A percentile compares a stretch with the other conserved stretches of the same genome.
Conservation (phyloP, 2,329 filamentous ascomycete genomes). For the Emergomyces africanus region DNA sequence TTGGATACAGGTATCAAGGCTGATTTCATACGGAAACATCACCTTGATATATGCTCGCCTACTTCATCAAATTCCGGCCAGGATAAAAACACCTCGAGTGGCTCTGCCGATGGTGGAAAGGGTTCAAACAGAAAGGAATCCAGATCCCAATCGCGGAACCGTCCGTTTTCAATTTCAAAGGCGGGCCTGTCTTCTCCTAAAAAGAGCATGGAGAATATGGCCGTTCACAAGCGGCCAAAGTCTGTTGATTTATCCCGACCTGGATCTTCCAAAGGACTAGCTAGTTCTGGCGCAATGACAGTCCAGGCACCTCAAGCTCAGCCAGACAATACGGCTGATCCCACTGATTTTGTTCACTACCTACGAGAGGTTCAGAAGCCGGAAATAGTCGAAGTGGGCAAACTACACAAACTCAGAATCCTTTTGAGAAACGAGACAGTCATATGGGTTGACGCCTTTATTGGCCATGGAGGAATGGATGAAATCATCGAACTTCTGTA, state of each 20-base stretch:
- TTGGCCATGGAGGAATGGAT: conserved; percentile 79
- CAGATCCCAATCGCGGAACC: conserved; percentile 47
- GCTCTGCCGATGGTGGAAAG: not conserved
- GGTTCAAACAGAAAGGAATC: conserved; percentile 25
- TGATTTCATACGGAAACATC: conserved; percentile 83
- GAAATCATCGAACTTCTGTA: conserved; percentile 78
- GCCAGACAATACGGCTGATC: conserved; percentile 59
- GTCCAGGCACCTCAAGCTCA: conserved; percentile 39
- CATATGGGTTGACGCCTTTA: conserved; percentile 87
- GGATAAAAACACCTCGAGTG: conserved; percentile 9
- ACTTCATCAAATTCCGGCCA: conserved; percentile 29
- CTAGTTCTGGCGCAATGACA: conserved; percentile 42
- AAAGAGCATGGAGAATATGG: conserved; percentile 53
- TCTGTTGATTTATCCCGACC: conserved; percentile 57
- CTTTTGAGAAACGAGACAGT: conserved; percentile 90
- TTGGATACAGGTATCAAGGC: conserved; percentile 84
- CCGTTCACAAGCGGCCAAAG: conserved; percentile 56
- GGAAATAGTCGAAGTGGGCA: conserved; percentile 79
- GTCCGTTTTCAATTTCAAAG: conserved; percentile 67
- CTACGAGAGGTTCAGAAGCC: conserved; percentile 69
- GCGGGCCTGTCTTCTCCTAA: conserved; percentile 57
- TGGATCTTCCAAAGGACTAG: conserved; percentile 44
- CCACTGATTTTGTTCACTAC: conserved; percentile 77
- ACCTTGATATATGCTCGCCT: conserved; percentile 49
- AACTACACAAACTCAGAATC: conserved; percentile 82